Conservation (phyloP, 177 flowering plant species). For the Vitis hybrid region DNA sequence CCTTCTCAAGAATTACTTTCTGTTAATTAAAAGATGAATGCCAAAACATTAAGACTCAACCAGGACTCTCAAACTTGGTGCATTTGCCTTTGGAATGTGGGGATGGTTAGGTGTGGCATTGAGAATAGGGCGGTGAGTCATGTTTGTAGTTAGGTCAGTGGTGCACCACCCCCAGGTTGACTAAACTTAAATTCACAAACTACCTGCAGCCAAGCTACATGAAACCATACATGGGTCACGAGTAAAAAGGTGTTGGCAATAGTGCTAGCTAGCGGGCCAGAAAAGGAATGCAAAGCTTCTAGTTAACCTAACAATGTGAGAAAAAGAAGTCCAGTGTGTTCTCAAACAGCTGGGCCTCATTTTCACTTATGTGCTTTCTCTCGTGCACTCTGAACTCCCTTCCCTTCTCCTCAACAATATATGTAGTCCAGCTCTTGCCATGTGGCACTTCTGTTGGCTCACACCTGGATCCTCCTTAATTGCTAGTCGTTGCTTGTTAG, state of each 20-base stretch:
- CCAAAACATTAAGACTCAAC: too few species aligned
- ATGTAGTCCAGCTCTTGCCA: conserved; percentile 11
- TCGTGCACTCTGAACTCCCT: conserved; percentile 20
- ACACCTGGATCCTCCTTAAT: neutral
- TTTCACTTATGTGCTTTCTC: neutral
- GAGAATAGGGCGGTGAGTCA: too few species aligned
- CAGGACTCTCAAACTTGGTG: too few species aligned
- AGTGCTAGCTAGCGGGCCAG: neutral
- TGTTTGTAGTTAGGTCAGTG: too few species aligned
- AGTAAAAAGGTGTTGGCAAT: neutral
- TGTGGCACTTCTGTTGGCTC: neutral
- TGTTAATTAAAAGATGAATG: too few species aligned
- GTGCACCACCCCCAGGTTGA: too few species aligned
- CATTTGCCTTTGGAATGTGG: too few species aligned
- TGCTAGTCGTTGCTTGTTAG: neutral
- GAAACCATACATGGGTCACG: neutral
- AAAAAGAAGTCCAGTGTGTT: neutral
- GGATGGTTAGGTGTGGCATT: too few species aligned
- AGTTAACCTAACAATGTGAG: neutral
- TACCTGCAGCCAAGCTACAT: neutral
- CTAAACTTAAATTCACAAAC: too few species aligned
- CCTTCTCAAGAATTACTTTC: too few species aligned
- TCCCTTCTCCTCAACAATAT: too few species aligned
- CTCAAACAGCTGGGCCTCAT: conserved; percentile 11
- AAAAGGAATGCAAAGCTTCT: neutral